These are phyloP conservation scores for Schizophyllum commune DNA, from an alignment of 1,284 basidiomycete genomes.

Conservation along the genomic window DNA sequence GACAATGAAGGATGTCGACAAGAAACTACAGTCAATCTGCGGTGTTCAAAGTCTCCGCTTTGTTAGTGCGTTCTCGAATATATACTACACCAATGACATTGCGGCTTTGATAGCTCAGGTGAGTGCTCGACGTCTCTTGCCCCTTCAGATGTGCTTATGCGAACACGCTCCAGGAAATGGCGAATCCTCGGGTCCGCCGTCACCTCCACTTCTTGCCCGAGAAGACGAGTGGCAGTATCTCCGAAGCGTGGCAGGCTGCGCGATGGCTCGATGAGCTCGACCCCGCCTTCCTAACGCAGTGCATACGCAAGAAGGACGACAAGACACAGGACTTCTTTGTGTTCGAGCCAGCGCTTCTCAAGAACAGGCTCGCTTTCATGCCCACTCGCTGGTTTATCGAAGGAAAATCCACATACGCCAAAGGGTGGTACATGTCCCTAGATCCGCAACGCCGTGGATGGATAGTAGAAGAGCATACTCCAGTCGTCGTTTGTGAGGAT, in stretches of 20 bases:
- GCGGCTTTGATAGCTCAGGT: slow-evolving; percentile 26
- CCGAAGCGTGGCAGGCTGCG: slow-evolving; percentile 18
- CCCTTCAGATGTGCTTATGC: background rate
- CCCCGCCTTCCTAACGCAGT: slow-evolving; percentile 18
- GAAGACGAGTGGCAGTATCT: slow-evolving; percentile 15
- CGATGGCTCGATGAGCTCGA: slow-evolving; percentile 20
- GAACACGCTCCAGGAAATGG: slow-evolving; percentile 27
- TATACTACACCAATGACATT: slow-evolving; percentile 25
- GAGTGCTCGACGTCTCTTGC: slow-evolving; percentile 1
- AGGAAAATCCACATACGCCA: slow-evolving; percentile 5
- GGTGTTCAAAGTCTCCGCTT: slow-evolving; percentile 23
- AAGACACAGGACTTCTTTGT: slow-evolving; percentile 28
- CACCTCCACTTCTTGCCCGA: slow-evolving; percentile 23
- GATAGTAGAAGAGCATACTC: no score
- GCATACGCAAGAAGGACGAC: slow-evolving; percentile 16
- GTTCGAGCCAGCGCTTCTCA: slow-evolving; percentile 16
- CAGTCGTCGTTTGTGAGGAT: no score
- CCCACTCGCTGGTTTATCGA: slow-evolving; percentile 24
- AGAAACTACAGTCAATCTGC: slow-evolving; percentile 20
- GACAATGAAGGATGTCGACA: slow-evolving; percentile 17
- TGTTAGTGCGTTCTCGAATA: slow-evolving; percentile 25
- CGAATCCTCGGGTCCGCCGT: slow-evolving; percentile 17
- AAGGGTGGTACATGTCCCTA: no score
- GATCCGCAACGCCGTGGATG: no score
- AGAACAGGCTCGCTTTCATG: slow-evolving; percentile 14